Evolutionary conservation across 2,329 filamentous ascomycete species (phyloP).

Genomic region (Aspergillus pseudoviridinutans): DNA sequence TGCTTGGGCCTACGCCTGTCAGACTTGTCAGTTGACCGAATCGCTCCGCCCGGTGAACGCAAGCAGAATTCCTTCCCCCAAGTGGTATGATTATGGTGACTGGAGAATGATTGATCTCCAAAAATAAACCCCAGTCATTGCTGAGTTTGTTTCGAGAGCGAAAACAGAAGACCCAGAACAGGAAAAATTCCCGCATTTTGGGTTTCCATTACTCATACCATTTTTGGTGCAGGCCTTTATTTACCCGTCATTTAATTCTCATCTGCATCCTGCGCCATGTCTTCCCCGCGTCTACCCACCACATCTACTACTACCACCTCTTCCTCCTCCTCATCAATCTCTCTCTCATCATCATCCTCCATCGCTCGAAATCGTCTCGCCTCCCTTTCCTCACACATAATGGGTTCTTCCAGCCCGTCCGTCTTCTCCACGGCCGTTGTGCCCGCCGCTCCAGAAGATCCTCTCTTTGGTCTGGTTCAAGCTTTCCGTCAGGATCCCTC

Average conservation of each 20-base stretch:
- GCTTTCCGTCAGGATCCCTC: slow-evolving; percentile 76
- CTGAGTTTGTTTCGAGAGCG: neutral
- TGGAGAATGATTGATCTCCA: neutral
- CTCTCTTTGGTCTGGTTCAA: slow-evolving; percentile 87
- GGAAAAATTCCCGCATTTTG: neutral
- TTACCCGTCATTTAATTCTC: neutral
- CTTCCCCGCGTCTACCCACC: slow-evolving; percentile 8
- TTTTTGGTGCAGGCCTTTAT: neutral
- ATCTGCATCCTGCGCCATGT: slow-evolving; percentile 14
- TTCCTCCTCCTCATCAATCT: slow-evolving; percentile 5
- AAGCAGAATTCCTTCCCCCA: slow-evolving; percentile 19
- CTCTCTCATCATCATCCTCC: slow-evolving; percentile 7
- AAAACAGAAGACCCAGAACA: neutral
- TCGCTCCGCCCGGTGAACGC: slow-evolving; percentile 28
- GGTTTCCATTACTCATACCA: neutral
- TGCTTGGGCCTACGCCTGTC: neutral
- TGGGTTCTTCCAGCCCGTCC: slow-evolving; percentile 60
- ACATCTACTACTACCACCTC: slow-evolving; percentile 11
- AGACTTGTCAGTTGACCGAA: neutral
- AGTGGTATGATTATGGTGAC: neutral
- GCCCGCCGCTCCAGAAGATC: slow-evolving; percentile 88
- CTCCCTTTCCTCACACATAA: slow-evolving; percentile 51
- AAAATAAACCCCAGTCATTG: neutral
- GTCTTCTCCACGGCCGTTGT: slow-evolving; percentile 73
- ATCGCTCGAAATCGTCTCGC: slow-evolving; percentile 29